Percentiles rank a stretch among this genome's conserved stretches.
Conservation (phyloP, 2,329 filamentous ascomycete species). For the Fusarium abutilonis region DNA sequence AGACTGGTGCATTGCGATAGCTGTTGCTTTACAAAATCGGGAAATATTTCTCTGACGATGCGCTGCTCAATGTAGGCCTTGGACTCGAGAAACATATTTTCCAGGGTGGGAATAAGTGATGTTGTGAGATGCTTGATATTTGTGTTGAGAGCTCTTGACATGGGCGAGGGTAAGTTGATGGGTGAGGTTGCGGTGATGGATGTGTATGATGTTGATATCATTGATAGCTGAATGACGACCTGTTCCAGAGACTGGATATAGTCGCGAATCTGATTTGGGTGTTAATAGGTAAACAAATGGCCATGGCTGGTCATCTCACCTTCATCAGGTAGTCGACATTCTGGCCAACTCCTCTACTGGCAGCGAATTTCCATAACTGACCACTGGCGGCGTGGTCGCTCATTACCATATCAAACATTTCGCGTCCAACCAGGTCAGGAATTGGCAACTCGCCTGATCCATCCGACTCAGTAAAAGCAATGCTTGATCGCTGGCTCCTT, state of each 20-base stretch:
- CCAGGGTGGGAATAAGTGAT: conserved; percentile 57
- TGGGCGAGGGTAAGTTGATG: conserved; percentile 53
- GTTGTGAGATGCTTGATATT: conserved; percentile 59
- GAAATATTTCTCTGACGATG: conserved; percentile 59
- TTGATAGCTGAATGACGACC: conserved; percentile 51
- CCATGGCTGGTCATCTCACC: conserved; percentile 45
- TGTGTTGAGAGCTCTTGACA: conserved; percentile 55
- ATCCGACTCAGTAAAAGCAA: conserved; percentile 44
- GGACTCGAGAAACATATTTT: conserved; percentile 56
- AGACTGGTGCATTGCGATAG: conserved; percentile 57
- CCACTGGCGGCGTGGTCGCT: conserved; percentile 58
- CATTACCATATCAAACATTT: conserved; percentile 62
- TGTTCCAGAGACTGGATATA: conserved; percentile 58
- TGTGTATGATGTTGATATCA: conserved; percentile 57
- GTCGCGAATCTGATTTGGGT: conserved; percentile 52
- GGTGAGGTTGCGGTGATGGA: conserved; percentile 56
- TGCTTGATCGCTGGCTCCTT: conserved; percentile 42
- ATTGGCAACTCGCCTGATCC: conserved; percentile 45
- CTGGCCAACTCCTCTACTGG: conserved; percentile 56
- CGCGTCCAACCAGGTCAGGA: conserved; percentile 60
- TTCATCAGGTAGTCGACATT: conserved; percentile 63
- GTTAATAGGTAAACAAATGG: not conserved
- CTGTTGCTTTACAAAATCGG: conserved; percentile 63
- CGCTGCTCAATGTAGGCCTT: conserved; percentile 57
- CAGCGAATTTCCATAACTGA: conserved; percentile 61